Conservation (phyloP, 768 basidiomycete species). For the Boletus huronensis region DNA sequence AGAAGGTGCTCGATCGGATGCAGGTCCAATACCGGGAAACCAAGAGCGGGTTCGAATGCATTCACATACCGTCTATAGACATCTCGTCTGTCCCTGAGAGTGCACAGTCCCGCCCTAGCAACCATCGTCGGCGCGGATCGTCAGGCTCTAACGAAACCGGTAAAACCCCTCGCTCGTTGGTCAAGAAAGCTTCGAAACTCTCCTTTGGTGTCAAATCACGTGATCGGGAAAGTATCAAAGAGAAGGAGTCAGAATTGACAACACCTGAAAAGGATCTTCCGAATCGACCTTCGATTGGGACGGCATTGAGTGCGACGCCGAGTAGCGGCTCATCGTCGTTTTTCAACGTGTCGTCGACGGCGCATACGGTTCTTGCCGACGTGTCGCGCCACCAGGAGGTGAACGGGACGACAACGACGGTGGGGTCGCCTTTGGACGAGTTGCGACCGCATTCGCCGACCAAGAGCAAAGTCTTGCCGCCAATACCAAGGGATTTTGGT, state of each 20-base stretch:
- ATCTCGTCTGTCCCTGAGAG: constrained; percentile 62
- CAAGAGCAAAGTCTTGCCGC: constrained; percentile 67
- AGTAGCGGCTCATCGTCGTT: constrained; percentile 82
- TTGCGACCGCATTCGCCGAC: constrained; percentile 48
- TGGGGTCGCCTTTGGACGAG: constrained; percentile 27
- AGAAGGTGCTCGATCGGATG: constrained; percentile 86
- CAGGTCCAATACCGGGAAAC: constrained; percentile 92
- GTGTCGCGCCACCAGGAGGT: constrained; percentile 26
- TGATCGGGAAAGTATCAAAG: constrained; percentile 43
- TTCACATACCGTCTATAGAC: constrained; percentile 93
- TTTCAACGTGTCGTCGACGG: constrained; percentile 71
- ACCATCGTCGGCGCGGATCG: constrained; percentile 45
- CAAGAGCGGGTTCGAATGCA: constrained; percentile 92
- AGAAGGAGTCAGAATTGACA: constrained; percentile 39
- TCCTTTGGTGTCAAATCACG: constrained; percentile 68
- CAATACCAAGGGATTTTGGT: constrained; percentile 73
- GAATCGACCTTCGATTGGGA: constrained; percentile 41
- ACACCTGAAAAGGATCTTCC: constrained; percentile 47
- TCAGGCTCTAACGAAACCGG: constrained; percentile 51
- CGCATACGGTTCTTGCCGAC: constrained; percentile 40
- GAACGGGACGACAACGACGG: constrained; percentile 21
- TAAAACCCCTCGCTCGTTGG: constrained; percentile 50
- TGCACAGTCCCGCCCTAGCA: constrained; percentile 32
- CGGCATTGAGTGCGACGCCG: constrained; percentile 57
- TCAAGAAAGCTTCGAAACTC: constrained; percentile 74